Conservation (phyloP, 495 filamentous ascomycete genomes). For the Podospora sp. region DNA sequence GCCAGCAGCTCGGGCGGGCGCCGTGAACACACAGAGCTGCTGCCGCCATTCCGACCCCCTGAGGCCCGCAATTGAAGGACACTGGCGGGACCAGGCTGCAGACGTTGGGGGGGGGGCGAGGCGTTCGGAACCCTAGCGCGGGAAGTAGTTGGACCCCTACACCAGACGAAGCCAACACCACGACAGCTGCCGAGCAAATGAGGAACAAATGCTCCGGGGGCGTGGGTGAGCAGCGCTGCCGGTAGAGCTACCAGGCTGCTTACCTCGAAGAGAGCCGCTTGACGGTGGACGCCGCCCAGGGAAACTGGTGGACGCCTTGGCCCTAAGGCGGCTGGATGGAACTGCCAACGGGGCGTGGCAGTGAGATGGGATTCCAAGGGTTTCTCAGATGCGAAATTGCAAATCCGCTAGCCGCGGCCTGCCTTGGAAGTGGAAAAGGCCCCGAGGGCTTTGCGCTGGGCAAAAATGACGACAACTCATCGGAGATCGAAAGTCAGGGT, state of each 20-base stretch:
- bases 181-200: neutral
- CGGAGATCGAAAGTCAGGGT: conserved; percentile 23
- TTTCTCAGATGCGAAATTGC: neutral
- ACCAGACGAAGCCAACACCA: no score
- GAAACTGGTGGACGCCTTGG: neutral
- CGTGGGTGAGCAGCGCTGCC: neutral
- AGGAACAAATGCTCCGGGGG: conserved; percentile 23
- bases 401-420: neutral
- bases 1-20: no score
- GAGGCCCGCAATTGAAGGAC: neutral
- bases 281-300: neutral
- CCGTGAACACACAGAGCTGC: no score
- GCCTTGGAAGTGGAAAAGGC: conserved; percentile 19
- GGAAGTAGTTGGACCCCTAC: neutral
- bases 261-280: neutral
- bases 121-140: neutral
- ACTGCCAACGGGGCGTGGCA: neutral
- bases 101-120: no score
- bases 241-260: neutral
- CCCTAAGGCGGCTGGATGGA: no score
- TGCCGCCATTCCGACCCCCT: neutral
- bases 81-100: neutral
- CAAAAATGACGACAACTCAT: conserved; percentile 20
- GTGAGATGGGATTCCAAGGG: neutral
- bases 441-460: neutral